Conservation (phyloP, 805 yeast genomes). For the Ogataea methylovora region DNA sequence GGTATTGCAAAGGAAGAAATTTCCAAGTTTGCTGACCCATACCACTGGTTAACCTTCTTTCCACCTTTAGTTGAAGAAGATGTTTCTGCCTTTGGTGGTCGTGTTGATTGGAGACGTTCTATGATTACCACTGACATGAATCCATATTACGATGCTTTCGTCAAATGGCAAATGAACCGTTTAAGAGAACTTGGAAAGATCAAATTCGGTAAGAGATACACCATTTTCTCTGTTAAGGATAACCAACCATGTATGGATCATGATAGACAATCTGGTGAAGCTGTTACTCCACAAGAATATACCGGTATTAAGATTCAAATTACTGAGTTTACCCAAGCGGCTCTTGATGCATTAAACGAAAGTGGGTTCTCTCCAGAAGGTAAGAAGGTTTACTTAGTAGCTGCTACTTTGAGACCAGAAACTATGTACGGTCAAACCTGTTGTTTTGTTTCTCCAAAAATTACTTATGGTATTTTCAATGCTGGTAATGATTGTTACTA, state of each 20-base stretch:
- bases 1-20: conserved; percentile 85
- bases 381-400: conserved; percentile 76
- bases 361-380: conserved; percentile 37
- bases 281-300: conserved; percentile 94
- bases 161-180: conserved; percentile 93
- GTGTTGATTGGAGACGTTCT: conserved; percentile 98
- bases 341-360: conserved; percentile 45
- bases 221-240: conserved; percentile 94
- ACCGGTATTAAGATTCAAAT: conserved; percentile 83
- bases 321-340: conserved; percentile 48
- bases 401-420: conserved; percentile 97
- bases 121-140: conserved; percentile 92
- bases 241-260: conserved; percentile 99
- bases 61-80: conserved; percentile 83
- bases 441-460: conserved; percentile 95
- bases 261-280: conserved; percentile 96
- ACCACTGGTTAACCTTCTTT: conserved; percentile 84
- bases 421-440: conserved; percentile 99
- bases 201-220: conserved; percentile 96
- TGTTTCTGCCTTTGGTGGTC: conserved; percentile 77
- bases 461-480: conserved; percentile 84
- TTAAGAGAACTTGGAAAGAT: conserved; percentile 82
- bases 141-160: conserved; percentile 90
- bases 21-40: conserved; percentile 83
- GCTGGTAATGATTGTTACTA: conserved; percentile 70